phyloP scores from a whole-genome alignment of 257 asterid genomes.

The Primulina eburnea region DNA sequence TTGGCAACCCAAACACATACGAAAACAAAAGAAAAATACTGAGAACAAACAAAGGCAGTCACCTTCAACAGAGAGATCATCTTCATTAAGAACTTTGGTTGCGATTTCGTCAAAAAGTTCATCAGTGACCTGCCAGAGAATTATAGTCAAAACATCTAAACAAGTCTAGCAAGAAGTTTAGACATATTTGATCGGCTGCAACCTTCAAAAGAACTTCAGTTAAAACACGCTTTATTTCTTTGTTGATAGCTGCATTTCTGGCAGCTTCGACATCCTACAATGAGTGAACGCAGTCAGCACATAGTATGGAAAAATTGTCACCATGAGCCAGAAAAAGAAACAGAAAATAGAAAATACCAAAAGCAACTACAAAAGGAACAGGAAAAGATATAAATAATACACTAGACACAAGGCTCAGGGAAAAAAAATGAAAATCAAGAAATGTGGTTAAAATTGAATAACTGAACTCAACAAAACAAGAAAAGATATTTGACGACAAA shows the following conservation, averaged over 20 bases:
- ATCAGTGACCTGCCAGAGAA: slow-evolving; percentile 82
- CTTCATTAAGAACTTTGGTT: slow-evolving; percentile 84
- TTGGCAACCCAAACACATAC: slow-evolving; percentile 5
- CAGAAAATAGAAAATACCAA: neutral
- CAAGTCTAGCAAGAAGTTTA: slow-evolving; percentile 16
- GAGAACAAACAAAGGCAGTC: slow-evolving; percentile 14
- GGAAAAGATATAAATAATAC: neutral
- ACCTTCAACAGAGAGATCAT: slow-evolving; percentile 68
- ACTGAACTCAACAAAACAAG: neutral
- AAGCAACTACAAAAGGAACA: neutral
- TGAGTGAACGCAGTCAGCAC: slow-evolving; percentile 28
- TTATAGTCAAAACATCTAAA: slow-evolving; percentile 33
- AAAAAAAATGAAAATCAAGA: too few relatives aligned
- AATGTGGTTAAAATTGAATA: neutral
- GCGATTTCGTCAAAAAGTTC: slow-evolving; percentile 98
- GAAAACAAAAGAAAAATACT: neutral
- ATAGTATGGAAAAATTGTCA: neutral
- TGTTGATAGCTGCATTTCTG: neutral
- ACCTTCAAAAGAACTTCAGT: neutral
- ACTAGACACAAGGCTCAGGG: neutral
- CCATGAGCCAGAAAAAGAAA: neutral
- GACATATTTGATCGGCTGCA: neutral
- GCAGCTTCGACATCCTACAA: slow-evolving; percentile 88
- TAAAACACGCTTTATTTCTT: neutral
- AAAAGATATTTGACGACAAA: too few relatives aligned